Evolutionary conservation across 495 filamentous ascomycete genomes (phyloP), one percentile per base, ranked within the genome.

Genomic region (Lentithecium fluviatile): DNA sequence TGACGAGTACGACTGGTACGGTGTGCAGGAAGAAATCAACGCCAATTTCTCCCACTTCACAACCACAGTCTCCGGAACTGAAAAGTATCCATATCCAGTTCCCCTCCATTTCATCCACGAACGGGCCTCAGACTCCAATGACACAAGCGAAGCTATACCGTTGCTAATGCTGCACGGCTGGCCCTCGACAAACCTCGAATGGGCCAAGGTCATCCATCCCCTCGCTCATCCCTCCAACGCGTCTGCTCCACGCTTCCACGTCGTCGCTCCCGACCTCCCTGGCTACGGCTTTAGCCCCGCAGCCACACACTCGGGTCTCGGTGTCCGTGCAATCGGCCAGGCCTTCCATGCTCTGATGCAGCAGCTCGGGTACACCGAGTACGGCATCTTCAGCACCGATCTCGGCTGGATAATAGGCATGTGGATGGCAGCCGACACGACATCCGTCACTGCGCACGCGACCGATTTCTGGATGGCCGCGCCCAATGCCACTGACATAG

Each of bases 1-100:
- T 2, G 29, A 52, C 2, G 49, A 52, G 11, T 52, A 52, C 49
- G 49, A 52, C 29, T 52, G 49, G 49, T 52, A 10, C 29, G 26
- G 2, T 2, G 20, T 11, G 2, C 49, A 52, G 19, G 24, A 4
- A 5, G 25, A 36, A 25, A 52, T 52, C 23, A 52, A 52, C 29
- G 20, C 11, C 12, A 52, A 52, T 8, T 52, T 52, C 29, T 52
- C 49, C 19, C 49, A 52, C 34, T 52, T 6, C 24, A 12, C 3
- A 2, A 52, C 49, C 49, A 52, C 49, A 3, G 49, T 52, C 2
- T 24, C 49, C 4, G 3, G 5, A 3, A 4, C 40, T 13, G 40
- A 13, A 43, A 34, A 19, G 5, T 19, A 19, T 11, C 32, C 4
- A 2, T 2, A 52, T 3, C 29, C 49, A 2, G 2, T 52, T 6